A percentile compares a stretch with the other conserved stretches of the same genome.
Conservation (phyloP, 1,284 basidiomycete species). For the Irpex sp. region DNA sequence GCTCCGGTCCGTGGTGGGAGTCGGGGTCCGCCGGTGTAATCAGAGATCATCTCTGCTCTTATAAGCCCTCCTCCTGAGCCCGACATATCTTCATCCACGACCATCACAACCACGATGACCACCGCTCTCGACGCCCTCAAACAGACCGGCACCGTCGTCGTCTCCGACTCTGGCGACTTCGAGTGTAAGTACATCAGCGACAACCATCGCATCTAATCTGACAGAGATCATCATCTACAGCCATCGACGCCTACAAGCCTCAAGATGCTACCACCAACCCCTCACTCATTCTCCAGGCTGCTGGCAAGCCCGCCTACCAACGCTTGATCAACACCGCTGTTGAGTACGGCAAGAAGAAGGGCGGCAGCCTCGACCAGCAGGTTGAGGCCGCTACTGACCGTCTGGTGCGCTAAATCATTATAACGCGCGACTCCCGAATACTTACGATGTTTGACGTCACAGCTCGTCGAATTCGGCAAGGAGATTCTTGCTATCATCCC, state of each 20-base stretch:
- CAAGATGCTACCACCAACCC: slow-evolving; percentile 96
- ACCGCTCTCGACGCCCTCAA: slow-evolving; percentile 87
- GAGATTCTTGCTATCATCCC: slow-evolving; percentile 96
- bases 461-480: slow-evolving; percentile 96
- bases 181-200: slow-evolving; percentile 51
- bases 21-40: slow-evolving; percentile 6
- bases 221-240: slow-evolving; percentile 33
- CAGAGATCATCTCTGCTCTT: slow-evolving; percentile 7
- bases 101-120: slow-evolving; percentile 57
- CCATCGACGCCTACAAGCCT: slow-evolving; percentile 90
- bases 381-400: slow-evolving; percentile 82
- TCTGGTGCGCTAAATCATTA: slow-evolving; percentile 52
- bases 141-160: slow-evolving; percentile 89
- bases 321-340: slow-evolving; percentile 85
- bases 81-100: slow-evolving; percentile 1
- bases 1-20: background rate
- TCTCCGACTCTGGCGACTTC: slow-evolving; percentile 90
- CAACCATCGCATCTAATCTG: slow-evolving; percentile 9
- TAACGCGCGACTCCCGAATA: background rate
- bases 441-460: background rate
- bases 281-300: slow-evolving; percentile 88
- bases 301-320: slow-evolving; percentile 86
- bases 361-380: slow-evolving; percentile 70
- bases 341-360: slow-evolving; percentile 79
- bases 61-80: slow-evolving; percentile 13